phyloP scores from a whole-genome alignment of 2,329 filamentous ascomycete species.

The Magnaporthales sp. region DNA sequence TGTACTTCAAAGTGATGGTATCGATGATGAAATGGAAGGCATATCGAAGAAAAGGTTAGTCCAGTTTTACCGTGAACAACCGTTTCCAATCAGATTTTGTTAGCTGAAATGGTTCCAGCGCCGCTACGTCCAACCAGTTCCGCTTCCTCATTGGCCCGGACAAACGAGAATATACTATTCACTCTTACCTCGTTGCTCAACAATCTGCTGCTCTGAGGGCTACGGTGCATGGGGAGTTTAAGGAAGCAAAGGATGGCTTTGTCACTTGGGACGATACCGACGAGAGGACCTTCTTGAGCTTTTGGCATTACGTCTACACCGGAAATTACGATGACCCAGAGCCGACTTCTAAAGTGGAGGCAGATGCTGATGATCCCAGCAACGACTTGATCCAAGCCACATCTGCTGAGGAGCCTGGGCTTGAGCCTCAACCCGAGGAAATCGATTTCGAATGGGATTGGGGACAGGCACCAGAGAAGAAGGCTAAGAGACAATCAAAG shows the following conservation, averaged over 20 bases:
- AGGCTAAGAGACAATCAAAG: not conserved
- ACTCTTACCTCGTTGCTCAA: not conserved
- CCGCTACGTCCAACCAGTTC: not conserved
- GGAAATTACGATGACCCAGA: not conserved
- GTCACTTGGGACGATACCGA: not conserved
- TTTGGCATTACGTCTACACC: not conserved
- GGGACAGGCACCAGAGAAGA: no score
- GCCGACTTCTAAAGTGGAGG: no score
- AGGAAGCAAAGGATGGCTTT: not conserved
- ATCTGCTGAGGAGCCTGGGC: no score
- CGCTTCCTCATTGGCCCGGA: not conserved
- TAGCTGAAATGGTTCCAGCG: not conserved
- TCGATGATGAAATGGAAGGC: no score
- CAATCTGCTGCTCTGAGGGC: not conserved
- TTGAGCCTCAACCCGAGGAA: no score
- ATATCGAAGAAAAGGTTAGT: no score
- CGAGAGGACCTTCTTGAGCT: not conserved
- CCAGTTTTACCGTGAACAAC: no score
- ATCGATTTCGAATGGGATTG: no score
- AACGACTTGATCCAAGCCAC: no score
- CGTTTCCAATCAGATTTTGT: no score
- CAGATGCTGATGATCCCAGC: no score
- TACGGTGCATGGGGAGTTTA: not conserved
- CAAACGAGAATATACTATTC: not conserved
- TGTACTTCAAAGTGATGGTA: no score